Percentiles rank a stretch among this genome's conserved stretches.
Evolutionary conservation across 2,329 filamentous ascomycete genomes (phyloP).

Genomic region (Paecilomyces niveus): DNA sequence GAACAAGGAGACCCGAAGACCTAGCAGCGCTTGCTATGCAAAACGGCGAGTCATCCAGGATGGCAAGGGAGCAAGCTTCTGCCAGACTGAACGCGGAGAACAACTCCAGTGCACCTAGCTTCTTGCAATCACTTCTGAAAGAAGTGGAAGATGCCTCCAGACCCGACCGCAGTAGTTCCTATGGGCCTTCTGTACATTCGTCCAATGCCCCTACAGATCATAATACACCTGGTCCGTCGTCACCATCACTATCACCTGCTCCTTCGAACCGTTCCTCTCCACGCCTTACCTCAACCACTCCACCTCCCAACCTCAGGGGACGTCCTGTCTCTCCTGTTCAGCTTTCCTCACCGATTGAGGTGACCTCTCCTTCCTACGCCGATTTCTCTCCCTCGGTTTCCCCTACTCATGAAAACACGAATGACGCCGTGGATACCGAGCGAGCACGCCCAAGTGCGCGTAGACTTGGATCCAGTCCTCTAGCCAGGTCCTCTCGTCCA

Average conservation of each 20-base stretch:
- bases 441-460: slow-evolving; percentile 9
- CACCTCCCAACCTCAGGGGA: slow-evolving; percentile 26
- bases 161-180: slow-evolving; percentile 19
- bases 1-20: slow-evolving; percentile 62
- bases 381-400: slow-evolving; percentile 63
- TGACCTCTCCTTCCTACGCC: slow-evolving; percentile 50
- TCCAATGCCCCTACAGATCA: slow-evolving; percentile 33
- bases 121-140: slow-evolving; percentile 77
- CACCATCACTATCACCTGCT: slow-evolving; percentile 34
- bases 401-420: slow-evolving; percentile 26
- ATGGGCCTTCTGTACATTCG: slow-evolving; percentile 23
- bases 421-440: slow-evolving; percentile 5
- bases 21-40: slow-evolving; percentile 39
- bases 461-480: slow-evolving; percentile 19
- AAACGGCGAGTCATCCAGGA: slow-evolving; percentile 32
- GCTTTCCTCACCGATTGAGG: slow-evolving; percentile 22
- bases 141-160: slow-evolving; percentile 64
- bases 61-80: slow-evolving; percentile 23
- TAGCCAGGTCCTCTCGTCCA: slow-evolving; percentile 12
- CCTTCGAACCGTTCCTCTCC: slow-evolving; percentile 36
- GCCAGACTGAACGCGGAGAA: slow-evolving; percentile 26
- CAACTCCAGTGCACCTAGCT: slow-evolving; percentile 57
- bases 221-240: slow-evolving; percentile 31
- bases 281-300: slow-evolving; percentile 29
- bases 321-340: slow-evolving; percentile 29